Conservation (phyloP, 2,329 filamentous ascomycete species). For the Juglanconis oblonga region DNA sequence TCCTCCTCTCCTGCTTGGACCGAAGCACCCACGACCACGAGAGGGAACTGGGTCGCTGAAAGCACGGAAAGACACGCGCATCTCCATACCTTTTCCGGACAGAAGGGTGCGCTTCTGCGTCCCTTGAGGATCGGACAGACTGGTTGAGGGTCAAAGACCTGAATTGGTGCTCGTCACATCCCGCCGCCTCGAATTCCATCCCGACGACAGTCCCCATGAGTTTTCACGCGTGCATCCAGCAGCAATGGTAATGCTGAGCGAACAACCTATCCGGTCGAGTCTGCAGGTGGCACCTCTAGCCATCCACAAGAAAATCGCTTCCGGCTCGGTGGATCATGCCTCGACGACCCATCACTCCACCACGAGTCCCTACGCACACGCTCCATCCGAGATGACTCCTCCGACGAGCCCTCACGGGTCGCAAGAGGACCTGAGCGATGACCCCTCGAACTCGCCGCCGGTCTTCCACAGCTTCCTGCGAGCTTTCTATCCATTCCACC, state of each 20-base stretch:
- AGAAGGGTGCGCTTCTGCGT: not conserved
- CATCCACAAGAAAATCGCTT: slow-evolving; percentile 42
- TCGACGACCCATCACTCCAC: slow-evolving; percentile 6
- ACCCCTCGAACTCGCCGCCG: slow-evolving; percentile 47
- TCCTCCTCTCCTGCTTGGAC: too few relatives aligned
- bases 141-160: not conserved
- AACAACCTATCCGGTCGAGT: slow-evolving; percentile 52
- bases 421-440: slow-evolving; percentile 51
- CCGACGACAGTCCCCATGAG: slow-evolving; percentile 32
- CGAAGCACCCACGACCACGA: too few relatives aligned
- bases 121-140: not conserved
- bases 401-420: slow-evolving; percentile 71
- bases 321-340: slow-evolving; percentile 23
- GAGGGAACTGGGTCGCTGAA: too few relatives aligned
- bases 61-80: too few relatives aligned
- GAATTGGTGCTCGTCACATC: not conserved
- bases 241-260: slow-evolving; percentile 47
- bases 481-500: slow-evolving; percentile 90
- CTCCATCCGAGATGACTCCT: slow-evolving; percentile 68
- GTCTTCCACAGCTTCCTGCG: slow-evolving; percentile 93
- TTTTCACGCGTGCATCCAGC: slow-evolving; percentile 27
- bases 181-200: slow-evolving; percentile 1
- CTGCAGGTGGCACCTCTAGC: slow-evolving; percentile 59
- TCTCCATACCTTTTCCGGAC: not conserved
- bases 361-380: slow-evolving; percentile 35